phyloP scores from a whole-genome alignment of 345 rosid genomes.

The Citrus trifoliata region DNA sequence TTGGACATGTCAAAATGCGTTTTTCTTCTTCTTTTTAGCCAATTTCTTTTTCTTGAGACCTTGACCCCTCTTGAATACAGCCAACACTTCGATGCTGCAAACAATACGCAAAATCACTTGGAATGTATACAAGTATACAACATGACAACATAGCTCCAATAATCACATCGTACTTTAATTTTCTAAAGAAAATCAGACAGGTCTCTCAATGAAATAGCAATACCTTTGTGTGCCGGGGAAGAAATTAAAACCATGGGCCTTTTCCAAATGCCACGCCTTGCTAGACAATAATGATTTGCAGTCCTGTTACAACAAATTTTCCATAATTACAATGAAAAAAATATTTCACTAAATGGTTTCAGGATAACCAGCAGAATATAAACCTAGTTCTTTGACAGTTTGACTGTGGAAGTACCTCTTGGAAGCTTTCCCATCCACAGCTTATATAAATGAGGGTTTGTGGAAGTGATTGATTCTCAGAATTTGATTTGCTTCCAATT shows the following conservation, averaged over 20 bases:
- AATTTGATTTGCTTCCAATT: conserved; percentile 44
- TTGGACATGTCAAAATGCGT: neutral
- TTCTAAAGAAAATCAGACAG: neutral
- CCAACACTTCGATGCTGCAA: conserved; percentile 80
- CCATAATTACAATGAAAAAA: conserved; percentile 10
- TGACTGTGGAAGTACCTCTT: conserved; percentile 51
- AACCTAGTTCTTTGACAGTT: conserved; percentile 5
- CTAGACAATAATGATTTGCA: conserved; percentile 68
- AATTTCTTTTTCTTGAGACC: conserved; percentile 59
- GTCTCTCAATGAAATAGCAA: neutral
- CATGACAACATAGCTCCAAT: neutral
- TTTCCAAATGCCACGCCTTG: conserved; percentile 72
- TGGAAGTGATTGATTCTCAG: conserved; percentile 50
- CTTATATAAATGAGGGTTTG: conserved; percentile 89
- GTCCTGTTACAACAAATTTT: conserved; percentile 44
- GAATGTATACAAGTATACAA: neutral
- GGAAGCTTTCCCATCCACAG: conserved; percentile 98
- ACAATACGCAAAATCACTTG: conserved; percentile 8
- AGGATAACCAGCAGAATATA: conserved; percentile 3
- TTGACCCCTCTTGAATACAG: conserved; percentile 61
- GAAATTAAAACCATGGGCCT: conserved; percentile 89
- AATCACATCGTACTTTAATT: neutral
- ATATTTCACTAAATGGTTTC: neutral
- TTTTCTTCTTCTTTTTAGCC: conserved; percentile 50
- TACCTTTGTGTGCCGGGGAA: conserved; percentile 96